Conservation (phyloP, 208 protist genomes). For the Acanthamoeba healyi region DNA sequence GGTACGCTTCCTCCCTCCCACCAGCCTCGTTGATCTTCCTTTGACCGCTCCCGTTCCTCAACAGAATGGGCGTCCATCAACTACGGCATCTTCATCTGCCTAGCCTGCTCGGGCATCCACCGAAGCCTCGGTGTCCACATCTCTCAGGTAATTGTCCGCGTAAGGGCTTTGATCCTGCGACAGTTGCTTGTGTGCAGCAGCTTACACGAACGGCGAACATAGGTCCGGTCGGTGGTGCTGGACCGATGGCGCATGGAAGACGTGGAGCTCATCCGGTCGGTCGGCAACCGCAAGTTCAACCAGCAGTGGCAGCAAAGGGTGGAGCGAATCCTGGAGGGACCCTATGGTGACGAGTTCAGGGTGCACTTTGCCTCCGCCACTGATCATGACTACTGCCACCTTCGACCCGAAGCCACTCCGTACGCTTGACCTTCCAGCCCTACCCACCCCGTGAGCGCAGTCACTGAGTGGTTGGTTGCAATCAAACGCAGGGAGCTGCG, state of each 20-base stretch:
- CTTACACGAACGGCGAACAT: too few relatives aligned
- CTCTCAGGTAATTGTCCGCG: constrained; percentile 80
- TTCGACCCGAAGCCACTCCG: constrained; percentile 4
- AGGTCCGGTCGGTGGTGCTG: constrained; percentile 42
- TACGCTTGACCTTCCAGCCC: not conserved
- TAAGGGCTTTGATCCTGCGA: too few relatives aligned
- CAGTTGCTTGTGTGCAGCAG: too few relatives aligned
- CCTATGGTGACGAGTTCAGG: constrained; percentile 11
- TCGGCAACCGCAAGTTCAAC: constrained; percentile 68
- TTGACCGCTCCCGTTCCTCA: not conserved
- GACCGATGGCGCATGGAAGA: constrained; percentile 43
- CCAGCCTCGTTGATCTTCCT: not conserved
- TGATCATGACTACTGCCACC: not conserved
- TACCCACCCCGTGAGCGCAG: too few relatives aligned
- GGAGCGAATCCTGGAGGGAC: constrained; percentile 50
- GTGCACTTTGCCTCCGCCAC: not conserved
- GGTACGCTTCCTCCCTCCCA: not conserved
- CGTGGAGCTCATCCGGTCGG: constrained; percentile 40
- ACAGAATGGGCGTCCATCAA: constrained; percentile 88
- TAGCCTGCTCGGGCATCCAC: constrained; percentile 88
- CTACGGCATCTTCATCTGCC: constrained; percentile 90
- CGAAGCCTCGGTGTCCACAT: constrained; percentile 87
- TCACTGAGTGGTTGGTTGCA: too few relatives aligned
- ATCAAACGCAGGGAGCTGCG: constrained; percentile 29
- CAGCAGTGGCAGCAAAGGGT: constrained; percentile 39